Percentiles rank a stretch among this genome's conserved stretches.
Conservation (phyloP, 192 early-diverging fungal genomes). For the Rhizoclosmatium sp. region DNA sequence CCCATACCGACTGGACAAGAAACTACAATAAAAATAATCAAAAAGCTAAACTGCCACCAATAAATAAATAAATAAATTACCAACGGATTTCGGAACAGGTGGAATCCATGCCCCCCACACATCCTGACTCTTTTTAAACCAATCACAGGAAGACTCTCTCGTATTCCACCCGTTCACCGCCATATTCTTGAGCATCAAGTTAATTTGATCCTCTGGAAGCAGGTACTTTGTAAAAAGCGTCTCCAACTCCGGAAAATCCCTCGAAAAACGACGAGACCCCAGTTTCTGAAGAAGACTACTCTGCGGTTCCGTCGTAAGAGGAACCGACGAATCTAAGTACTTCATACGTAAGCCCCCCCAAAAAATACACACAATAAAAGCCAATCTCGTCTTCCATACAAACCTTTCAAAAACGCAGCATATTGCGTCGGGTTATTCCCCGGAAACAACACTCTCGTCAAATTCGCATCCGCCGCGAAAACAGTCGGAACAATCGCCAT, state of each 20-base stretch:
- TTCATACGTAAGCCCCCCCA: too few relatives aligned
- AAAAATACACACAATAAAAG: too few relatives aligned
- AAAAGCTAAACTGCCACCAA: too few relatives aligned
- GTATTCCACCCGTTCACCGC: not conserved
- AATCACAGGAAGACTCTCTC: not conserved
- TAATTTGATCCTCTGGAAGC: too few relatives aligned
- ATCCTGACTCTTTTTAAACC: not conserved
- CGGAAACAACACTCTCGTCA: constrained; percentile 19
- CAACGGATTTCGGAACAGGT: too few relatives aligned
- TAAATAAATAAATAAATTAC: too few relatives aligned
- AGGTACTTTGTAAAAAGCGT: not conserved
- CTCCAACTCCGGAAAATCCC: constrained; percentile 25
- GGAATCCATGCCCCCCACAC: not conserved
- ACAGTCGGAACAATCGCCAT: constrained; percentile 6
- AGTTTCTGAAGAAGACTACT: too few relatives aligned
- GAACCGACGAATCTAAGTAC: not conserved
- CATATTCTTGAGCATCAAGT: too few relatives aligned
- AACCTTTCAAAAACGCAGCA: not conserved
- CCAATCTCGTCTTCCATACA: too few relatives aligned
- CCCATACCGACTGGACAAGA: constrained; percentile 2
- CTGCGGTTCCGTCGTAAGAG: too few relatives aligned
- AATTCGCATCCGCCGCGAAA: constrained; percentile 2
- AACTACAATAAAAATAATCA: too few relatives aligned
- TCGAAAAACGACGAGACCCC: not conserved
- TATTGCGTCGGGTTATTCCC: not conserved